phyloP scores from a whole-genome alignment of 345 rosid species.

The Leavenworthia alabamica region DNA sequence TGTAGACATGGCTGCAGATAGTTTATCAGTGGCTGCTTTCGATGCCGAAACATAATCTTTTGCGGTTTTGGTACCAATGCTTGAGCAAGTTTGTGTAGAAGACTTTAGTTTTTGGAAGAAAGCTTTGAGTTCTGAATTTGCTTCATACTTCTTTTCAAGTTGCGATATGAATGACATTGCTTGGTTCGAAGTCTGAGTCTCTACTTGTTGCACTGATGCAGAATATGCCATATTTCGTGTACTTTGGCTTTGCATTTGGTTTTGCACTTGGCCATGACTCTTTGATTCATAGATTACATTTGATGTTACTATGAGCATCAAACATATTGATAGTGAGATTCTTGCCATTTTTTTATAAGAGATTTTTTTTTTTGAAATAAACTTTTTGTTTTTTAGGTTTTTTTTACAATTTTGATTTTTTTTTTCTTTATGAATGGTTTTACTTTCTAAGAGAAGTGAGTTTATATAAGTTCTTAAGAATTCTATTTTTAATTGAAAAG shows the following conservation, averaged over 20 bases:
- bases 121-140: constrained; percentile 2
- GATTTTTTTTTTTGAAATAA: not conserved
- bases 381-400: not conserved
- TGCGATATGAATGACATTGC: constrained; percentile 21
- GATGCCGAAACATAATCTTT: not conserved
- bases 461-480: constrained; percentile 13
- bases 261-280: too few relatives aligned
- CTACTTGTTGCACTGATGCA: constrained; percentile 12
- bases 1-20: constrained; percentile 17
- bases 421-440: not conserved
- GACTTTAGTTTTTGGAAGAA: constrained; percentile 27
- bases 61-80: not conserved
- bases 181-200: constrained; percentile 19
- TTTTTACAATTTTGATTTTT: not conserved
- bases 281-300: constrained; percentile 26
- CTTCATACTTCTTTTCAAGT: constrained; percentile 25
- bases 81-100: constrained; percentile 18
- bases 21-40: not conserved
- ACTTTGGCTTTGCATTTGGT: too few relatives aligned
- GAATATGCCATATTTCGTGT: not conserved
- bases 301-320: constrained; percentile 22
- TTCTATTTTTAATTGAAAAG: not conserved
- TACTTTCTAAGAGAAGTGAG: not conserved
- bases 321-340: constrained; percentile 13
- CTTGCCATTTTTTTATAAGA: constrained; percentile 22